Evolutionary conservation across 2,329 filamentous ascomycete species (phyloP), one percentile per base, ranked within the genome.

Genomic region (Penicillium janthinellum): DNA sequence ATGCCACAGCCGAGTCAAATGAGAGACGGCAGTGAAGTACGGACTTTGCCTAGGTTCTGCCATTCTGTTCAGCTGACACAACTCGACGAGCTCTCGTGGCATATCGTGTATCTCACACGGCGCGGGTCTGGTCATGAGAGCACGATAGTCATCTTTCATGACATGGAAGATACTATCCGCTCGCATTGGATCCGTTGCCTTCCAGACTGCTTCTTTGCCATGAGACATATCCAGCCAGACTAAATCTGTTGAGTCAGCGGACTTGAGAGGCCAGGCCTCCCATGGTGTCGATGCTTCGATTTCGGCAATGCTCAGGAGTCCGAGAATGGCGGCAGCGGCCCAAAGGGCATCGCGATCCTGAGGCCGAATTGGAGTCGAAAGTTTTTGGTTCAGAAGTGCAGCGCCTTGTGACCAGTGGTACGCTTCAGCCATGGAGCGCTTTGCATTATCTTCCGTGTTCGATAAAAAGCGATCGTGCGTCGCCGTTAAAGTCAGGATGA

Each of bases 171-270:
- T 64, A 54, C 80, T 81, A 11, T 81, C 79, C 0, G 73, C 64
- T 2, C 81, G 71, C 7, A 75, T 56, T 0, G 83, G 80, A 48
- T 86, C 73, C 0, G 80, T 77, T 1, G 85, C 65, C 2, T 77
- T 68, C 78, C 80, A 86, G 2, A 88, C 77, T 4, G 77, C 76
- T 38, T 75, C 76, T 67, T 88, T 87, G 0, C 83, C 83, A n/a
- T 82, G 78, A 59, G 78, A 78, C 65, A 88, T 77, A 51, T 78
- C 81, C 4, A 88, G 71, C 85, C 85, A 89, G 62, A 82, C 77
- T 0, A 88, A 77, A 64, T 87, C 84, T 1, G 72, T 62, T 0
- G 76, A 62, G 0, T 76, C 75, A 0, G 73, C 63, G 1, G 73
- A 61, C 45, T 77, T 80, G 1, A 88, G 73, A 0, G 85, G 85